A percentile compares a stretch with the other conserved stretches of the same genome.
phyloP scores from a whole-genome alignment of 2,329 filamentous ascomycete species.

The Ophiostoma australiae region DNA sequence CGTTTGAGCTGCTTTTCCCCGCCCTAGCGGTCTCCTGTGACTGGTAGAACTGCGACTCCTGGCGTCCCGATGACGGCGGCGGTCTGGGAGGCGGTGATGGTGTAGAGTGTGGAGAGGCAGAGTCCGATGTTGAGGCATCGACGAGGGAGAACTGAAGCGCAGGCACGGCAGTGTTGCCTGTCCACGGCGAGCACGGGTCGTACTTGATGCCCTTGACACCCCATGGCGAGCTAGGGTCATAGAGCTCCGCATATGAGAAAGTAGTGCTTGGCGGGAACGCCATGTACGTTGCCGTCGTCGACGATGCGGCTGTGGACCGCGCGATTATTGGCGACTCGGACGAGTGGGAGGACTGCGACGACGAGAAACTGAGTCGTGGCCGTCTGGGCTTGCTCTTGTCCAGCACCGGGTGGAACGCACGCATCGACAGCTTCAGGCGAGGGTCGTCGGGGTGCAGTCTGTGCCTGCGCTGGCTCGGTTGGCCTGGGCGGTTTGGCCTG shows the following conservation, averaged over 20 bases:
- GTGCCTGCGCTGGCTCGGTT: not conserved
- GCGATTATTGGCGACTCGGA: not conserved
- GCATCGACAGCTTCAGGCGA: slow-evolving; percentile 18
- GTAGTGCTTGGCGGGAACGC: not conserved
- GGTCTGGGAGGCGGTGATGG: not conserved
- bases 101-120: not conserved
- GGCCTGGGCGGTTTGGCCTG: no score
- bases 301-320: not conserved
- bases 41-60: not conserved
- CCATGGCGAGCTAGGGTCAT: slow-evolving; percentile 26
- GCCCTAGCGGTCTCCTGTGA: not conserved
- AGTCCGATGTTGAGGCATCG: not conserved
- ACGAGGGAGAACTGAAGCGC: not conserved
- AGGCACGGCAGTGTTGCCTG: not conserved
- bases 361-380: slow-evolving; percentile 1
- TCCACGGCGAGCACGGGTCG: slow-evolving; percentile 23
- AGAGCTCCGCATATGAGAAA: not conserved
- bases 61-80: not conserved
- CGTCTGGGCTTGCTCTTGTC: slow-evolving; percentile 14
- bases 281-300: not conserved
- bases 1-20: not conserved
- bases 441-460: slow-evolving; percentile 12
- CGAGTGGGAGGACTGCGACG: not conserved
- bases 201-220: slow-evolving; percentile 23
- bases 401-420: slow-evolving; percentile 17